Evolutionary conservation across 345 rosid species (phyloP).

Genomic region (Toxicodendron radicans): DNA sequence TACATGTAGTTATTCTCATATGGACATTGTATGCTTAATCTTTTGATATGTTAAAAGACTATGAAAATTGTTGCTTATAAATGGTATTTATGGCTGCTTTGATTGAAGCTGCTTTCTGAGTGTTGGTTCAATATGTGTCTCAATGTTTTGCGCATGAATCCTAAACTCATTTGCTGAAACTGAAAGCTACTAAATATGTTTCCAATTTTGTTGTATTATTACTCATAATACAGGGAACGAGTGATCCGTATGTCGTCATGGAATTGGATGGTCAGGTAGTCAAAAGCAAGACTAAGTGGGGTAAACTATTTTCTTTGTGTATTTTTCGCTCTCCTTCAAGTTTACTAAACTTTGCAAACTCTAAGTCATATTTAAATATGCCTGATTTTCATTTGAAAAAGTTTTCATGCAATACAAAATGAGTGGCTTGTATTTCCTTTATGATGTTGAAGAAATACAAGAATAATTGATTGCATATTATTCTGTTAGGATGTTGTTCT

Average conservation of each 20-base stretch:
- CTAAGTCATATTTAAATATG: neutral
- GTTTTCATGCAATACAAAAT: neutral
- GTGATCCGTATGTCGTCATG: constrained; percentile 86
- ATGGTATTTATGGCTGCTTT: neutral
- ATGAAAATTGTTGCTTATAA: no score
- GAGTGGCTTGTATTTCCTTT: neutral
- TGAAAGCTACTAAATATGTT: neutral
- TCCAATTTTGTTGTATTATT: neutral
- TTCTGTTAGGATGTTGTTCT: neutral
- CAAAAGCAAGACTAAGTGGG: constrained; percentile 81
- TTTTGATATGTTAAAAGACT: no score
- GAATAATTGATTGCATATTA: neutral
- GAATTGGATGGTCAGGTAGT: constrained; percentile 84
- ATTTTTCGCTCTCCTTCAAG: neutral
- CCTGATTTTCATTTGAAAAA: constrained; percentile 1
- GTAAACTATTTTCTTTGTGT: constrained; percentile 31
- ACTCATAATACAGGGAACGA: constrained; percentile 58
- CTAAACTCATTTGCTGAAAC: neutral
- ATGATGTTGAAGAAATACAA: constrained; percentile 15
- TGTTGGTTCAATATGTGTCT: neutral
- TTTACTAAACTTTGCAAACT: neutral
- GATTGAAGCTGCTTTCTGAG: neutral
- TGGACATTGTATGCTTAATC: no score
- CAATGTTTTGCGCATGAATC: neutral
- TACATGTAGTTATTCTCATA: no score